Evolutionary conservation across 805 yeast species (phyloP).

Genomic region (Middelhovenomyces tepae): DNA sequence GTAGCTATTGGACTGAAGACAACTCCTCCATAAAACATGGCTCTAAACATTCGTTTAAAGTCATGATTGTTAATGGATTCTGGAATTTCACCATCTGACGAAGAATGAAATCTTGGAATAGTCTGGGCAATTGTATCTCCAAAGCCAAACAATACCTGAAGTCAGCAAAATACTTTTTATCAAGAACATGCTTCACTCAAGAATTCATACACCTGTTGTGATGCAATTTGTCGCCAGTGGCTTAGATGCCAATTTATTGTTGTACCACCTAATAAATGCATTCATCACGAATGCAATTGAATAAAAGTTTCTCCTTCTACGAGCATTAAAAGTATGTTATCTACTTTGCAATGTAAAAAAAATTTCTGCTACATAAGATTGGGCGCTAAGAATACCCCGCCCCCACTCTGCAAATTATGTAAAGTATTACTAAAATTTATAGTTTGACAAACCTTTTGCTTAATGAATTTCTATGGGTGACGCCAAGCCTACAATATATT

Average conservation of each 20-base stretch:
- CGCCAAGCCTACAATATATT: too few relatives aligned
- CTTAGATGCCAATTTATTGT: constrained; percentile 8
- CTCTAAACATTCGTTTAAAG: constrained; percentile 47
- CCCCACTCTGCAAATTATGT: too few relatives aligned
- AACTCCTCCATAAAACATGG: constrained; percentile 60
- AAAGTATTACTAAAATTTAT: too few relatives aligned
- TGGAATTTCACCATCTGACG: constrained; percentile 2
- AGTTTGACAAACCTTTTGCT: too few relatives aligned
- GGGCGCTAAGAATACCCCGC: too few relatives aligned
- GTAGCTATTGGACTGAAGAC: constrained; percentile 71
- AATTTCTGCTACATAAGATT: too few relatives aligned
- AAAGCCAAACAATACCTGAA: constrained; percentile 45
- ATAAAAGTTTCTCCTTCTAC: too few relatives aligned
- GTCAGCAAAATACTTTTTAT: constrained; percentile 32
- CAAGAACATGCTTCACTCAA: constrained; percentile 38
- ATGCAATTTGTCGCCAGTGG: constrained; percentile 10
- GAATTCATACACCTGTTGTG: constrained; percentile 28
- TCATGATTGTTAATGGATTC: constrained; percentile 33
- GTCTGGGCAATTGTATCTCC: constrained; percentile 74
- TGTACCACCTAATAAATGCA: constrained; percentile 20
- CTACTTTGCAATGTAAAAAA: too few relatives aligned
- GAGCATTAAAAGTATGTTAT: too few relatives aligned
- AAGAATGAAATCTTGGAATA: constrained; percentile 14
- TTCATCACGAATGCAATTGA: too few relatives aligned
- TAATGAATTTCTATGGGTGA: too few relatives aligned